Evolutionary conservation across 768 basidiomycete genomes (phyloP).

Genomic region (Boletus edulis): DNA sequence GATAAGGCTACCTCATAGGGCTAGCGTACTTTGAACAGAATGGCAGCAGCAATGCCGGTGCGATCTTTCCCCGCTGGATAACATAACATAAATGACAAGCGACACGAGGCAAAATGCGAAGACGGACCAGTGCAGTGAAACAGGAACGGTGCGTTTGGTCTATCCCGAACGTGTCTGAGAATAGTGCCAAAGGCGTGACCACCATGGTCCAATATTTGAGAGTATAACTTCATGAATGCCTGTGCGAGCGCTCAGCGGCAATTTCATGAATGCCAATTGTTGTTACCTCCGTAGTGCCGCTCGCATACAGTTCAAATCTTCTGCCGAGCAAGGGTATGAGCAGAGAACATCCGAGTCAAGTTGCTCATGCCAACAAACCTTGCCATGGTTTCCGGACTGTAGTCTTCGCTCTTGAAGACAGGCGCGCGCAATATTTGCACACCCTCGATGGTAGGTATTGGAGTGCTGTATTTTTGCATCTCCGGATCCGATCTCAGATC

Average conservation of each 20-base stretch:
- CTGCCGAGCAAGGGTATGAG: slow-evolving; percentile 18
- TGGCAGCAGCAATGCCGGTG: slow-evolving; percentile 73
- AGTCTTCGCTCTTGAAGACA: slow-evolving; percentile 68
- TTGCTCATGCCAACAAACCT: slow-evolving; percentile 55
- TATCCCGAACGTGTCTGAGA: slow-evolving; percentile 70
- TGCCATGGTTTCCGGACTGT: slow-evolving; percentile 82
- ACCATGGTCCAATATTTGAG: slow-evolving; percentile 76
- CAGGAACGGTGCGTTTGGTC: slow-evolving; percentile 58
- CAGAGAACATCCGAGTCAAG: not conserved
- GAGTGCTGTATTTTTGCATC: slow-evolving; percentile 68
- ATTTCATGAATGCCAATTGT: not conserved
- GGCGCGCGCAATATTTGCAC: slow-evolving; percentile 60
- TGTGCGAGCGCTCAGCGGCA: slow-evolving; percentile 25
- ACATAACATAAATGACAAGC: not conserved
- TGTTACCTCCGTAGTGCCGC: slow-evolving; percentile 72
- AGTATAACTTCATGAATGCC: slow-evolving; percentile 81
- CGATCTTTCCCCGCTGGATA: slow-evolving; percentile 73
- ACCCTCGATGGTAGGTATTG: slow-evolving; percentile 61
- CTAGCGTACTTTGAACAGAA: slow-evolving; percentile 59
- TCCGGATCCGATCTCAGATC: slow-evolving; percentile 82
- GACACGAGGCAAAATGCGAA: not conserved
- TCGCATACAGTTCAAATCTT: slow-evolving; percentile 64
- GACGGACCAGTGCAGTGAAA: slow-evolving; percentile 73
- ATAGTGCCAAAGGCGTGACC: slow-evolving; percentile 67
- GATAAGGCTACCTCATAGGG: not conserved